Evolutionary conservation across 2,329 filamentous ascomycete genomes (phyloP), one percentile per base, ranked within the genome.

Genomic region (Gliomastix tumulicola): DNA sequence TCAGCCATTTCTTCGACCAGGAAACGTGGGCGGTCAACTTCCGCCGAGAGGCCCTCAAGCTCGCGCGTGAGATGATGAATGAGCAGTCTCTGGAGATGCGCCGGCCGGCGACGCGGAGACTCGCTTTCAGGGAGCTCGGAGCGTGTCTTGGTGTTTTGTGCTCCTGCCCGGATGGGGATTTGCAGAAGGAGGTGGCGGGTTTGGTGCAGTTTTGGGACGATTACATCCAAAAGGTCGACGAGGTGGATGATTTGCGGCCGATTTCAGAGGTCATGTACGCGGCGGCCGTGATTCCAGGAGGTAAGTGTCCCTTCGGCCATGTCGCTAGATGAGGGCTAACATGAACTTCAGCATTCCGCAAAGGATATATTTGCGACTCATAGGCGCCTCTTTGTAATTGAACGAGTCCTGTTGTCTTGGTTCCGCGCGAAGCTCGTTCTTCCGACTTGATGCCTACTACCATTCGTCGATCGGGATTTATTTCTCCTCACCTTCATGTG

Each of bases 181-280:
- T 51, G 3, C 48, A 48, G 1, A 58, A 63, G 20, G 45, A 44
- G n/a, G 45, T 56, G 6, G 47, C 50, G 10, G 44, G 34, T 1
- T 36, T 65, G 15, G 28, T 64, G 9, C 38, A 48, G 10, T 59
- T 60, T 22, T 63, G 60, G 62, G 49, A 57, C 17, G 44, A 46
- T 13, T 44, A 55, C 16, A 50, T 61, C 2, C 55, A 62, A 12
- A 49, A 61, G 5, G 43, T 49, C 15, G 43, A 42, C 2, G 48
- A 53, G 4, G 53, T n/a, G n/a, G n/a, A 55, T 17, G 69, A 71
- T 32, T 46, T 77, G 43, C 54, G 59, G 31, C 71, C 73, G 0
- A 78, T 78, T 28, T 75, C 70, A 5, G 51, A 62, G 17, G 71
- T 71, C 27, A 78, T 78, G 73, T 76, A 74, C 55, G 68, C 73